Base-by-base conservation (phyloP, 129 eudicot genomes). In the Flaveria linearis region DNA sequence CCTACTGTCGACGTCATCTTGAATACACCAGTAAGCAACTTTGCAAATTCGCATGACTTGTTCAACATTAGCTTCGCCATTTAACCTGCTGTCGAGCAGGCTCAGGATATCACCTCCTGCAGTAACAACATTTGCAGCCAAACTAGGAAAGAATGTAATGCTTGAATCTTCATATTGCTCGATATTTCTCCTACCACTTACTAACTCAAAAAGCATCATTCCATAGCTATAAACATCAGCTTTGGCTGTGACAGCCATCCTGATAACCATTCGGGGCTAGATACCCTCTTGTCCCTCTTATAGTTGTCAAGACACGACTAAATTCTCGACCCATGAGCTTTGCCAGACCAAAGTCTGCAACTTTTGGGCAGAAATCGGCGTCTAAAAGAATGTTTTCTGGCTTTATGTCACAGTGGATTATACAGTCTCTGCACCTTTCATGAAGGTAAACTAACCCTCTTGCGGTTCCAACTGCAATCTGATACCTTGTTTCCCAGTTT, bases 151-250 rank as follows among this genome's bases (percentile, higher is more conserved):
- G 69, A 84, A 89, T 7, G 46, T 58, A 16, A 64, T 55, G 18
- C 30, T 75, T 5, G 80, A 87, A 26, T 85, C 86, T 43, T 56
- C 83, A 57, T 20, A 68, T 45, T 56, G 43, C 51, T 70, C 78
- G 8, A 77, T 23, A 76, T 91, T 91, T 68, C 92, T 65, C 77
- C 80, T 84, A 1, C 94, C 97, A 0, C 83, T 72, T 36, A 88
- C 79, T n/a, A 91, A 70, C 51, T 91, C 94, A 64, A 91, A 83
- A 17, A 88, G 80, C 88, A 85, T 81, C 97, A 91, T 88, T 18
- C 97, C 94, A n/a, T 88, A 91, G 81, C 97, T 91, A 68, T 76
- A 91, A 23, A 88, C 90, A 68, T 91, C 97, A 0, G 92, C 90
- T 82, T 91, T 91, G 33, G 90, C 81, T 70, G 92, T 91, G 43